Evolutionary conservation across 202 grass and related monocot genomes (phyloP).

Genomic region (Musa balbisiana): DNA sequence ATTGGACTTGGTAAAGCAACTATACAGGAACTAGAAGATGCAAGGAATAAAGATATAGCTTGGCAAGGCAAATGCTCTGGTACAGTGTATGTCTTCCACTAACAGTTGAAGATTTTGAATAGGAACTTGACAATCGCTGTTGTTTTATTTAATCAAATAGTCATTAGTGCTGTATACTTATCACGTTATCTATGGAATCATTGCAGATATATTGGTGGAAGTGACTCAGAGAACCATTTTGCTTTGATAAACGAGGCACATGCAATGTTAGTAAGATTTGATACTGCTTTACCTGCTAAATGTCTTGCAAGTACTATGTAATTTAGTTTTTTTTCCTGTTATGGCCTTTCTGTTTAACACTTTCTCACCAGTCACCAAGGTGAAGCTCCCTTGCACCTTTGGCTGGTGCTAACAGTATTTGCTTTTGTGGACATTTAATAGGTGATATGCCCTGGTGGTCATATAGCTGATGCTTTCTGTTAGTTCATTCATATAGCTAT

Average conservation of each 20-base stretch:
- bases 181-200: neutral
- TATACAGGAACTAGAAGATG: constrained; percentile 50
- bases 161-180: neutral
- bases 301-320: neutral
- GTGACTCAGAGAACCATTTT: constrained; percentile 80
- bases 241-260: constrained; percentile 82
- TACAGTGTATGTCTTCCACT: constrained; percentile 64
- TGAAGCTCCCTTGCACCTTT: neutral
- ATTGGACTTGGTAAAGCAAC: constrained; percentile 39
- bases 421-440: neutral
- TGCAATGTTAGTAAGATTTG: constrained; percentile 58
- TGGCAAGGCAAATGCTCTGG: constrained; percentile 99
- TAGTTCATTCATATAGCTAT: neutral
- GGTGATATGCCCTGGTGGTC: neutral
- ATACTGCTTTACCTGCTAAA: neutral
- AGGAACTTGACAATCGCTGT: neutral
- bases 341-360: neutral
- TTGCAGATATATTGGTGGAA: constrained; percentile 86
- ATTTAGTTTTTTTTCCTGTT: neutral
- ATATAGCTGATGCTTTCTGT: neutral
- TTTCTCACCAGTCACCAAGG: neutral
- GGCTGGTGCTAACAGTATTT: neutral
- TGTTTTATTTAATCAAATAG: neutral
- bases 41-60: constrained; percentile 57
- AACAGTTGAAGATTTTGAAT: constrained; percentile 2